Percentiles rank a stretch among this genome's conserved stretches.
Conservation (phyloP, 805 yeast species). For the Kockiozyma suomiensis region DNA sequence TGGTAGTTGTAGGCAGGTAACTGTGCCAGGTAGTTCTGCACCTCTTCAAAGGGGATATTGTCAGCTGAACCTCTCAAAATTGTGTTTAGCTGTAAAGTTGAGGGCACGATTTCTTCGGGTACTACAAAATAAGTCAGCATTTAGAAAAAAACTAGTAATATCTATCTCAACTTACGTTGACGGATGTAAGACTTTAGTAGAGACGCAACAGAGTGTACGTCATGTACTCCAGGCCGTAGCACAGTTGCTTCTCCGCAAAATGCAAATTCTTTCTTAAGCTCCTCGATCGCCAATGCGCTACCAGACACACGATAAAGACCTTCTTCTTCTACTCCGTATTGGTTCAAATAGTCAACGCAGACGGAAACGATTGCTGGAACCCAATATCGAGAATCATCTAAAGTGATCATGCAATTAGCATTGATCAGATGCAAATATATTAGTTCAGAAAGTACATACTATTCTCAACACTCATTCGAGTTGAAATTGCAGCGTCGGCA, state of each 20-base stretch:
- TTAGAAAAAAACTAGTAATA: background rate
- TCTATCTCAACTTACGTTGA: conserved; percentile 20
- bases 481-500: conserved; percentile 31
- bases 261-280: conserved; percentile 34
- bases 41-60: conserved; percentile 29
- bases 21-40: conserved; percentile 24
- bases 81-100: conserved; percentile 1
- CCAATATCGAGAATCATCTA: conserved; percentile 31
- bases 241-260: conserved; percentile 24
- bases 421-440: background rate
- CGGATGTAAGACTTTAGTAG: conserved; percentile 40
- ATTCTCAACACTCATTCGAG: conserved; percentile 25
- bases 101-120: conserved; percentile 38
- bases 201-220: conserved; percentile 41
- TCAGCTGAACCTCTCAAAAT: background rate
- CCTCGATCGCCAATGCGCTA: conserved; percentile 34
- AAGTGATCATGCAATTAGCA: background rate
- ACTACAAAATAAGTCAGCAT: conserved; percentile 13
- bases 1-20: conserved; percentile 36
- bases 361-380: conserved; percentile 32
- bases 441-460: conserved; percentile 6
- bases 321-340: conserved; percentile 39
- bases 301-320: conserved; percentile 42
- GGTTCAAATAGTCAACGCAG: conserved; percentile 34
- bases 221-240: conserved; percentile 35